Base-by-base conservation (phyloP, 1,284 basidiomycete genomes). In the Stereum hirsutum region DNA sequence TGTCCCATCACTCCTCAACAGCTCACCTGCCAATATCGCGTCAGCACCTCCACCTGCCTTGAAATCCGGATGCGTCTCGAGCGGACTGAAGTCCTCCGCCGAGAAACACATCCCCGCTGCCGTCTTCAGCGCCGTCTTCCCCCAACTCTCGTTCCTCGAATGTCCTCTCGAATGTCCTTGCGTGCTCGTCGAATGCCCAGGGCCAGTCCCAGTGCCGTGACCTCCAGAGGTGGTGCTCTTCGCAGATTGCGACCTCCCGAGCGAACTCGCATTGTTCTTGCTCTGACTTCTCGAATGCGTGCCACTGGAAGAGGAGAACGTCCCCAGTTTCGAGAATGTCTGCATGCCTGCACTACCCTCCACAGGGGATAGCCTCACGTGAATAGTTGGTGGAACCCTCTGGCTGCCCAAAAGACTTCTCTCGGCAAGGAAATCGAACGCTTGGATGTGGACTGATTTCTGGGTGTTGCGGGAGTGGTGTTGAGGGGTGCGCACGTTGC, bases 381-480 rank as follows among this genome's bases (percentile, higher is more conserved):
- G 63, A 21, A 78, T 59, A 8, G 64, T 61, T 1, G 79, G 75
- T 28, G 75, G 66, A 21, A 70, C 52, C 33, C 67, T 59, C 60
- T 85, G 82, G 47, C 68, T 72, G 5, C 82, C 82, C 2, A 85
- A 62, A 27, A 79, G 64, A 1, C 78, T 76, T 24, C 75, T 70
- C 3, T 77, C 74, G 11, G 79, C 71, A 33, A 86, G 66, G 49
- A 72, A 73, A 43, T 78, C 75, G 38, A 83, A 15, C 28, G 12
- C 12, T 31, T 31, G 28, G 28, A 11, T 3, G 34, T 35, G 34
- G 11, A 8, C 21, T 28, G n/a, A 21, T 61, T 63, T 42, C 57
- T 65, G 21, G 42, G 32, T 35, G n/a, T n/a, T n/a, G n/a, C n/a
- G n/a, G n/a, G n/a, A n/a, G n/a, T n/a, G n/a, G n/a, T n/a, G n/a